Conservation (phyloP, 2,329 filamentous ascomycete genomes). For the Apiospora pterosperma region DNA sequence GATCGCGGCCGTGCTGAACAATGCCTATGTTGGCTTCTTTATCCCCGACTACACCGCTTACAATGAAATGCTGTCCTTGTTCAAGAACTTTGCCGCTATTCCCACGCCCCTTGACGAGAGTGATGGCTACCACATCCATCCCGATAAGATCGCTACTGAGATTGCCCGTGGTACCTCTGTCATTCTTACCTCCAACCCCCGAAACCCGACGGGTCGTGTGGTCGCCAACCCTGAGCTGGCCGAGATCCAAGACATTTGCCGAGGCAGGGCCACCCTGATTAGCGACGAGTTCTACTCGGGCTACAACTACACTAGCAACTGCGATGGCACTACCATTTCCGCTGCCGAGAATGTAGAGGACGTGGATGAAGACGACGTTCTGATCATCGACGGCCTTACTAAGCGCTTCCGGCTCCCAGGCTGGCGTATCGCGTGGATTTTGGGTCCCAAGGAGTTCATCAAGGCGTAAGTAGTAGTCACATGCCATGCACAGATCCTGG, state of each 20-base stretch:
- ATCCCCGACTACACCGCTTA: constrained; percentile 95
- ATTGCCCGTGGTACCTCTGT: constrained; percentile 83
- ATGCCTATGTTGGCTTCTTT: constrained; percentile 90
- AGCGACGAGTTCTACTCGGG: constrained; percentile 96
- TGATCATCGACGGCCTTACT: constrained; percentile 93
- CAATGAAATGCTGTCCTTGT: constrained; percentile 93
- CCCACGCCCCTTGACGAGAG: constrained; percentile 80
- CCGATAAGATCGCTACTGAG: constrained; percentile 88
- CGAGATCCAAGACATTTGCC: constrained; percentile 89
- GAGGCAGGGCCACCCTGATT: constrained; percentile 85
- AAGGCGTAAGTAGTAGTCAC: constrained; percentile 57
- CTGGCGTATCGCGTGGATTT: constrained; percentile 95
- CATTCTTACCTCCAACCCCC: constrained; percentile 90
- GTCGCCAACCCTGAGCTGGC: constrained; percentile 80
- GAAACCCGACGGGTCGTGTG: constrained; percentile 90
- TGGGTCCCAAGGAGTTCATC: constrained; percentile 95
- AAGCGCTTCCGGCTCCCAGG: constrained; percentile 95
- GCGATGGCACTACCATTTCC: constrained; percentile 85
- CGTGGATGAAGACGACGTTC: constrained; percentile 84
- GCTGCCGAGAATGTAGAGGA: constrained; percentile 88
- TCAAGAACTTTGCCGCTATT: constrained; percentile 89
- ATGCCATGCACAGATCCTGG: neutral
- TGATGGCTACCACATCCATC: constrained; percentile 90
- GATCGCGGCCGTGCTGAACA: constrained; percentile 90
- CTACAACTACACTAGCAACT: constrained; percentile 93